Percentiles rank a stretch among this genome's conserved stretches.
These are phyloP conservation scores for Cytospora mali DNA, from an alignment of 2,329 filamentous ascomycete species.

Conservation along the genomic window DNA sequence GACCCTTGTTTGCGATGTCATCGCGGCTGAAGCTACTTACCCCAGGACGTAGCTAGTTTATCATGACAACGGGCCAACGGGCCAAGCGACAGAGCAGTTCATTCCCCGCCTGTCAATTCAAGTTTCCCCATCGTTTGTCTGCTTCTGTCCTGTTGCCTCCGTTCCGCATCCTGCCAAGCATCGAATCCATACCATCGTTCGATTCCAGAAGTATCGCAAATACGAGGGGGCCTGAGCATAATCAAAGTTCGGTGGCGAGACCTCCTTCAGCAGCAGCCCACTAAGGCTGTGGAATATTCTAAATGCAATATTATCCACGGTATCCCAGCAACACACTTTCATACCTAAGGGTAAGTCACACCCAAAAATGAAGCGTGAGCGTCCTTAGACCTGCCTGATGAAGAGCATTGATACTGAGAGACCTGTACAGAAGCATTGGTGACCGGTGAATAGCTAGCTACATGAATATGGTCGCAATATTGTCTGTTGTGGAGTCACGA, in stretches of 20 bases:
- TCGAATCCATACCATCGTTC: neutral
- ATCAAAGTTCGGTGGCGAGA: neutral
- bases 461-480: neutral
- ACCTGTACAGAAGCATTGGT: neutral
- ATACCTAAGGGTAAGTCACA: too few species aligned
- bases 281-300: slow-evolving; percentile 5
- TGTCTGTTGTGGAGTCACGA: slow-evolving; percentile 2
- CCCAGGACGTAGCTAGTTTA: neutral
- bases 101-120: slow-evolving; percentile 10
- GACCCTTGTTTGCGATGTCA: slow-evolving; percentile 16
- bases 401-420: neutral
- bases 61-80: slow-evolving; percentile 15
- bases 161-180: neutral
- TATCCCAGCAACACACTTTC: neutral
- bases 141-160: slow-evolving; percentile 1
- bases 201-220: slow-evolving; percentile 9
- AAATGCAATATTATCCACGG: neutral
- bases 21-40: slow-evolving; percentile 25
- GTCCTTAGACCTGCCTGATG: neutral
- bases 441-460: neutral
- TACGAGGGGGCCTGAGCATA: slow-evolving; percentile 14
- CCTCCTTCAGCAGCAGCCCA: slow-evolving; percentile 2
- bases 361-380: neutral
- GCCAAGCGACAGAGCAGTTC: slow-evolving; percentile 4
- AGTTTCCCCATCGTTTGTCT: neutral